Evolutionary conservation across 805 yeast genomes (phyloP), one percentile per base, ranked within the genome.

Genomic region (Kazachstania martiniae): DNA sequence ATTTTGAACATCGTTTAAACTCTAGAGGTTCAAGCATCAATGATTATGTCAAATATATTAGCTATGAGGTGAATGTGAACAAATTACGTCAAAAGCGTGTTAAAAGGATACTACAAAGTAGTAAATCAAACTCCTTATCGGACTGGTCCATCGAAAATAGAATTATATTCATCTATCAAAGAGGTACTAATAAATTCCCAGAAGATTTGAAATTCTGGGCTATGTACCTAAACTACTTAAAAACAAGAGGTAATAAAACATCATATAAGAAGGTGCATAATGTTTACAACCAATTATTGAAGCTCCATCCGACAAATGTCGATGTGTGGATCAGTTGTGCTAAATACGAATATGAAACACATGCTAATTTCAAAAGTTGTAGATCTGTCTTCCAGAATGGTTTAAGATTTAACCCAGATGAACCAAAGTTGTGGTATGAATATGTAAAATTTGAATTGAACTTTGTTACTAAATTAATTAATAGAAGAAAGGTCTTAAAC

Each of bases 261-360:
- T 75, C 85, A 4, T 73, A 79, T 40, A 78, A 77, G 47, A 74
- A 74, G 33, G 72, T 80, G 12, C 83, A 82, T 51, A 75, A 74
- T 41, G 75, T 84, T 6, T 84, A 86, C 55, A 77, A 87, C 5
- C 72, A 74, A 36, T 64, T 89, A 43, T 65, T 91, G 45, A 84
- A 78, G 56, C 61, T 86, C 41, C 97, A 91, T 53, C 97, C 98
- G n/a, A 70, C 81, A 27, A 82, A 87, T 49, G 72, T 85, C 2
- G 81, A 78, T 45, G 81, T 89, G 12, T 91, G 98, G 98, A 72
- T 91, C 27, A 72, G 84, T 47, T 96, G 95, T 16, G 95, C 96
- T 19, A 83, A 83, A 51, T 85, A 84, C 58, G 97, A 91, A 59
- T 78, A 83, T 47, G 95, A 89, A 45, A 72, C 71, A 18, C 85